phyloP scores from a whole-genome alignment of 352 stramenopile species.

The Phytophthora multivora region DNA sequence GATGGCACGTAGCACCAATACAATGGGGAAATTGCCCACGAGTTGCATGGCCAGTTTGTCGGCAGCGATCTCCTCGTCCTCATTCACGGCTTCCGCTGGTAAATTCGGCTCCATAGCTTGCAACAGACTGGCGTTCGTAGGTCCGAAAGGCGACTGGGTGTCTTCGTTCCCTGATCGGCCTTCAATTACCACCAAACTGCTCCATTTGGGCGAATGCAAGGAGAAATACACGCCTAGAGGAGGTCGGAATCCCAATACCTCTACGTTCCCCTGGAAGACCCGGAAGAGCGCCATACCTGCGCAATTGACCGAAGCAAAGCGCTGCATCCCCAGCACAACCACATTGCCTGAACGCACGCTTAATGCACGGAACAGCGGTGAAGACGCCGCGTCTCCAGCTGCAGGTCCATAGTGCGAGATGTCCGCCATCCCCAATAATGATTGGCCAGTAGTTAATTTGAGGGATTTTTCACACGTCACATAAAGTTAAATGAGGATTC shows the following conservation, averaged over 20 bases:
- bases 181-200: conserved; percentile 67
- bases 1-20: conserved; percentile 74
- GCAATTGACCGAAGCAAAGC: conserved; percentile 55
- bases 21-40: conserved; percentile 62
- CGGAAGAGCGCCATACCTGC: conserved; percentile 79
- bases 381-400: conserved; percentile 2
- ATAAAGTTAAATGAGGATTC: too few species aligned
- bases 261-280: conserved; percentile 79
- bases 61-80: conserved; percentile 76
- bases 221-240: conserved; percentile 77
- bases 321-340: conserved; percentile 69
- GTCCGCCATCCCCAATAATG: conserved; percentile 13
- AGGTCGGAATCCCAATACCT: conserved; percentile 75
- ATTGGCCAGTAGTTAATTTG: conserved; percentile 22
- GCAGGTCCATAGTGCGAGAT: conserved; percentile 19
- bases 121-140: conserved; percentile 50
- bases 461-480: conserved; percentile 30
- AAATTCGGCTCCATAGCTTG: conserved; percentile 47
- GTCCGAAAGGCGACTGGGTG: conserved; percentile 63
- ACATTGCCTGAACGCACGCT: conserved; percentile 66
- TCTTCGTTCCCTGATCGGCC: conserved; percentile 29
- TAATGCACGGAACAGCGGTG: conserved; percentile 42
- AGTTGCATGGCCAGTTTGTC: conserved; percentile 72
- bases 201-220: conserved; percentile 86
- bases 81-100: conserved; percentile 30